Conservation (phyloP, 345 rosid genomes). For the Laguncularia racemosa region DNA sequence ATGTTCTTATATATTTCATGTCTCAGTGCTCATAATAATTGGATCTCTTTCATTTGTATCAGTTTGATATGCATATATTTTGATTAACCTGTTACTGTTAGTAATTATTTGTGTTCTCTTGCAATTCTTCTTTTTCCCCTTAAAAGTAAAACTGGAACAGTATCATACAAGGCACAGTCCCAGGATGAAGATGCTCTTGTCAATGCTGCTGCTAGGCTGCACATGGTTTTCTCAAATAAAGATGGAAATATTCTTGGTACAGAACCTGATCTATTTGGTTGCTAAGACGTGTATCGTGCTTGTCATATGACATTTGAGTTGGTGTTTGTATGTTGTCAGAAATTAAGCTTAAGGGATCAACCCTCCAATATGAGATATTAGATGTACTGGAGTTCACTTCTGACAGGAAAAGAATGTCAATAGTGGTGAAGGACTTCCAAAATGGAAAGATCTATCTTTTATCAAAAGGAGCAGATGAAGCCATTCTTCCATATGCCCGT, state of each 20-base stretch:
- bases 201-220: conserved; percentile 80
- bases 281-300: conserved; percentile 6
- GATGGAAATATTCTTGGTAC: conserved; percentile 74
- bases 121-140: conserved; percentile 5
- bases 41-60: not conserved
- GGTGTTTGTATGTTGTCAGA: conserved; percentile 36
- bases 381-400: conserved; percentile 95
- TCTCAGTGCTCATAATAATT: not conserved
- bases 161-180: conserved; percentile 87
- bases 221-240: conserved; percentile 65
- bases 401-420: conserved; percentile 96
- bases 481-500: conserved; percentile 71
- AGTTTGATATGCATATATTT: not conserved
- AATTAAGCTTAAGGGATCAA: conserved; percentile 54
- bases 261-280: conserved; percentile 18
- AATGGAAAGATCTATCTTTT: conserved; percentile 70
- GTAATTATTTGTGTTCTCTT: conserved; percentile 3
- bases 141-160: conserved; percentile 77
- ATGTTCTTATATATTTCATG: not conserved
- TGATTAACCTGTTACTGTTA: not conserved
- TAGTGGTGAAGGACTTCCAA: conserved; percentile 71
- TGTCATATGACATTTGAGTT: conserved; percentile 6
- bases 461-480: conserved; percentile 97
- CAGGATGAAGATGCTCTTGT: conserved; percentile 99
- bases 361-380: conserved; percentile 62